phyloP scores from a whole-genome alignment of 2,329 filamentous ascomycete species.

The Albophoma yamanashiensis region DNA sequence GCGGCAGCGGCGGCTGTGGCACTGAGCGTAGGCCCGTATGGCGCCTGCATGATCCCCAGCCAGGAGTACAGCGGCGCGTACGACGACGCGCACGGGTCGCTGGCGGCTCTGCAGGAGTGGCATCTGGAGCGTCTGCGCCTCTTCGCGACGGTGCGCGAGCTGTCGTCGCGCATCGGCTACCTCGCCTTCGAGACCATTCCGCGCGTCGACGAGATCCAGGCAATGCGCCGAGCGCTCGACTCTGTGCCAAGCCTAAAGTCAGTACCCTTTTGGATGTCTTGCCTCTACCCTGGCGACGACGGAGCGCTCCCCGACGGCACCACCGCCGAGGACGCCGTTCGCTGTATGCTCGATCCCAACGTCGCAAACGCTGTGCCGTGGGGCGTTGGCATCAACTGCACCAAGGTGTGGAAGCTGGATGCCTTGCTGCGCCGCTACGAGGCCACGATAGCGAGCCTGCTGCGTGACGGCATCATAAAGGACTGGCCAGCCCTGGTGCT shows the following conservation, averaged over 20 bases:
- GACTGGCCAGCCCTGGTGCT: constrained; percentile 46
- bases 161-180: constrained; percentile 34
- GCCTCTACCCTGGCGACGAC: constrained; percentile 47
- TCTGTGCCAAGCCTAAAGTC: constrained; percentile 13
- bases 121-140: constrained; percentile 42
- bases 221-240: constrained; percentile 36
- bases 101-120: constrained; percentile 40
- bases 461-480: constrained; percentile 19
- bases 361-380: constrained; percentile 30
- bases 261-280: constrained; percentile 48
- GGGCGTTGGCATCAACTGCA: constrained; percentile 61
- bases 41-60: constrained; percentile 54
- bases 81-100: constrained; percentile 33
- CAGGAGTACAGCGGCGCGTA: constrained; percentile 57
- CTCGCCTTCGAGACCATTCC: constrained; percentile 59
- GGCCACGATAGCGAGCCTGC: constrained; percentile 28
- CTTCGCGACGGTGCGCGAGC: constrained; percentile 30
- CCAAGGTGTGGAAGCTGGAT: constrained; percentile 52
- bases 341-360: constrained; percentile 24
- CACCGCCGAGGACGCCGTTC: constrained; percentile 20
- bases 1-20: constrained; percentile 27
- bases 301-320: constrained; percentile 47
- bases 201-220: constrained; percentile 48
- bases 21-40: constrained; percentile 55
- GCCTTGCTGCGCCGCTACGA: constrained; percentile 45